Percentiles rank a stretch among this genome's conserved stretches.
These are phyloP conservation scores for Mycena galericulata DNA, from an alignment of 768 basidiomycete species.

Conservation along the genomic window DNA sequence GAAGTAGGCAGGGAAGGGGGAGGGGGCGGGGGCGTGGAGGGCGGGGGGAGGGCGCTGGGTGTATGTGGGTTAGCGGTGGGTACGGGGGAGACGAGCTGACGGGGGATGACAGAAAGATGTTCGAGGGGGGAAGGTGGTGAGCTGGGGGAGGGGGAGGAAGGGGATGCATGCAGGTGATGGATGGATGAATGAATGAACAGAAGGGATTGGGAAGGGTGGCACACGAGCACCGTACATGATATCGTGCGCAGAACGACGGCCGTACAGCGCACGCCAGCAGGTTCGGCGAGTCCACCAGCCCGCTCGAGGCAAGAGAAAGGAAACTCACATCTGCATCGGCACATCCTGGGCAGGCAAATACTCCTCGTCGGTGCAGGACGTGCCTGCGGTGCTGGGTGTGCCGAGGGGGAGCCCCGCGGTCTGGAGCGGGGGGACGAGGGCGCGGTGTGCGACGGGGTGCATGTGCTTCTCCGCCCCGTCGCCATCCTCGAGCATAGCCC, in stretches of 20 bases:
- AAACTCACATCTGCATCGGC: constrained; percentile 17
- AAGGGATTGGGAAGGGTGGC: too few species aligned
- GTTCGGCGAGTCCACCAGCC: too few species aligned
- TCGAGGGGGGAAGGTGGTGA: background rate
- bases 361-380: background rate
- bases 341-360: background rate
- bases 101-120: background rate
- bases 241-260: too few species aligned
- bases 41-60: background rate
- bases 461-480: constrained; percentile 59
- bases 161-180: background rate
- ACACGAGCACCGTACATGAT: too few species aligned
- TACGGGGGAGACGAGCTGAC: background rate
- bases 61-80: background rate
- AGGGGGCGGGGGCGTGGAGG: constrained; percentile 20
- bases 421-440: background rate
- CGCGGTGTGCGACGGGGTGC: constrained; percentile 63
- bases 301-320: background rate
- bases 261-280: too few species aligned
- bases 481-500: constrained; percentile 43
- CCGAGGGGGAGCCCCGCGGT: constrained; percentile 13
- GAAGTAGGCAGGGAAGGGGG: constrained; percentile 14
- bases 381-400: background rate
- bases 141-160: background rate
- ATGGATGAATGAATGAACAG: too few species aligned